A percentile compares a stretch with the other conserved stretches of the same genome.
These are phyloP conservation scores for Fusarium hainanense DNA, from an alignment of 2,329 filamentous ascomycete genomes.

Conservation along the genomic window DNA sequence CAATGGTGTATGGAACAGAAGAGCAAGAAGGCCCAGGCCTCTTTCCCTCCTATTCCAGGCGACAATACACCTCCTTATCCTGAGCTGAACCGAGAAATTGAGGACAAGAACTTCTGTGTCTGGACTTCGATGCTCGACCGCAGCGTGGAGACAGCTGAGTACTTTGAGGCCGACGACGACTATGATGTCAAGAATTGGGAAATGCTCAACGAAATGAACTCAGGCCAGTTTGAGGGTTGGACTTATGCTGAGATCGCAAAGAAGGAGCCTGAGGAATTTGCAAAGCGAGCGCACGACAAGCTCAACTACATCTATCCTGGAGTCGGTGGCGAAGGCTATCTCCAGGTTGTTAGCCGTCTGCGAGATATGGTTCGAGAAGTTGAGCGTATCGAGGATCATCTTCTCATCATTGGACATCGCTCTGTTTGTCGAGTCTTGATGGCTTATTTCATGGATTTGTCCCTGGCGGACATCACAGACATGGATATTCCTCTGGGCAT, in stretches of 20 bases:
- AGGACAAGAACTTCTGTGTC: conserved; percentile 93
- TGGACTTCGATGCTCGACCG: conserved; percentile 98
- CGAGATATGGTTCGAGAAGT: conserved; percentile 96
- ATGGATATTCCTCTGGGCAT: conserved; percentile 94
- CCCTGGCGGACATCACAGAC: conserved; percentile 90
- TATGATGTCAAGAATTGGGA: conserved; percentile 98
- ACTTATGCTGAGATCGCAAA: conserved; percentile 90
- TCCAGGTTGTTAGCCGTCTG: conserved; percentile 95
- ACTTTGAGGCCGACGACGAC: conserved; percentile 90
- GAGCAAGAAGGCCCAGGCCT: conserved; percentile 78
- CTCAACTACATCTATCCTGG: conserved; percentile 97
- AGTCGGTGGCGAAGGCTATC: conserved; percentile 93
- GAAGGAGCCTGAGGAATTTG: conserved; percentile 84
- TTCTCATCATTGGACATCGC: conserved; percentile 91
- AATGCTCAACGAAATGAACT: conserved; percentile 96
- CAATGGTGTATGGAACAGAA: conserved; percentile 87
- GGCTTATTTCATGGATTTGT: conserved; percentile 95
- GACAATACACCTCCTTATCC: conserved; percentile 96
- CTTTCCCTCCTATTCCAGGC: conserved; percentile 89
- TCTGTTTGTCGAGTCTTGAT: conserved; percentile 92
- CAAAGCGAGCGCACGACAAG: conserved; percentile 83
- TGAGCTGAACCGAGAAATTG: conserved; percentile 75
- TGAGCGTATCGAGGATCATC: conserved; percentile 96
- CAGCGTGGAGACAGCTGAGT: conserved; percentile 86
- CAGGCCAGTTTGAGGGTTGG: conserved; percentile 92